These are phyloP conservation scores for Quercus lobata DNA, from an alignment of 331 rosid species.

Conservation along the genomic window DNA sequence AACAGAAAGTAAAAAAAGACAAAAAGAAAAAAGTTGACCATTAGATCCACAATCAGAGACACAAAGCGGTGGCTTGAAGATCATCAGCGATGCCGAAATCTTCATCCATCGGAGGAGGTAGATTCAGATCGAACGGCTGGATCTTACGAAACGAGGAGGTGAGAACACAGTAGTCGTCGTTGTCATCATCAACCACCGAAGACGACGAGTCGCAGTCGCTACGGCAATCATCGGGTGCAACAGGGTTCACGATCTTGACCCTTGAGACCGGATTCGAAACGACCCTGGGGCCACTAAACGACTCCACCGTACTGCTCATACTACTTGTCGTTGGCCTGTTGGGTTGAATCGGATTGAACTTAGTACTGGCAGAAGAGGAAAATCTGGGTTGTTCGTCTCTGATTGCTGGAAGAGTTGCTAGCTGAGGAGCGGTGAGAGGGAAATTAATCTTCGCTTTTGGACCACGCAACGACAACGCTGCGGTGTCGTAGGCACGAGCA, in stretches of 20 bases:
- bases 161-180: constrained; percentile 58
- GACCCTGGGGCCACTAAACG: constrained; percentile 72
- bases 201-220: constrained; percentile 94
- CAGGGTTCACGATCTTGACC: constrained; percentile 27
- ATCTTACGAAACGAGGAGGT: constrained; percentile 47
- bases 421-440: constrained; percentile 22
- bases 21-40: neutral
- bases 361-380: constrained; percentile 23
- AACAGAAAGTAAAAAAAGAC: neutral
- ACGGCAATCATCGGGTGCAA: constrained; percentile 57
- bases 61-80: constrained; percentile 38
- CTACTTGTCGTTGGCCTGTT: constrained; percentile 68
- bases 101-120: constrained; percentile 45
- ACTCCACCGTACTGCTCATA: constrained; percentile 91
- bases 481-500: constrained; percentile 75
- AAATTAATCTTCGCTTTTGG: constrained; percentile 81
- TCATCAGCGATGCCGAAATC: constrained; percentile 36
- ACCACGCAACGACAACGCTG: constrained; percentile 71
- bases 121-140: constrained; percentile 74
- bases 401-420: neutral
- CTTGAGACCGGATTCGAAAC: constrained; percentile 14
- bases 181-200: constrained; percentile 56
- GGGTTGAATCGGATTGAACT: constrained; percentile 9
- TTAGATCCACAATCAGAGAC: constrained; percentile 17
- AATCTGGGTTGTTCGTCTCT: neutral